Evolutionary conservation across 805 yeast genomes (phyloP).

Genomic region (Candida endomychidarum): DNA sequence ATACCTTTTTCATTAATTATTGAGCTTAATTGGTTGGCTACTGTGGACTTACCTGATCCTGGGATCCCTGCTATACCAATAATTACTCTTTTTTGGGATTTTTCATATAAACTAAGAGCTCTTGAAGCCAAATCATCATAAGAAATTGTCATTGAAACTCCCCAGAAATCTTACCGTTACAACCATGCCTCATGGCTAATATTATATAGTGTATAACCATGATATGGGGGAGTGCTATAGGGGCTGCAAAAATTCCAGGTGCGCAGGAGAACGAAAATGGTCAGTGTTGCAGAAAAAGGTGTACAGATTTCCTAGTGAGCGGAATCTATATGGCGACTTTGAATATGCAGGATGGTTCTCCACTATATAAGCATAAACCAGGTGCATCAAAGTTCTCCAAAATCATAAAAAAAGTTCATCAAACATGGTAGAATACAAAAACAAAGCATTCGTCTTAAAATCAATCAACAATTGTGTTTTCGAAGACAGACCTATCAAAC

Average conservation of each 20-base stretch:
- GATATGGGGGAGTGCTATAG: too few species aligned
- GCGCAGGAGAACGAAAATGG: too few species aligned
- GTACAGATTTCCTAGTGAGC: not conserved
- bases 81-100: conserved; percentile 45
- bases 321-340: not conserved
- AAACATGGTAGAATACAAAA: conserved; percentile 9
- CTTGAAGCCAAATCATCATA: conserved; percentile 2
- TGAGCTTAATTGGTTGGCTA: conserved; percentile 48
- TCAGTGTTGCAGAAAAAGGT: not conserved
- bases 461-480: conserved; percentile 16
- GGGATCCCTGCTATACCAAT: conserved; percentile 75
- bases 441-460: conserved; percentile 19
- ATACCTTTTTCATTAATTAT: conserved; percentile 17
- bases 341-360: not conserved
- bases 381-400: not conserved
- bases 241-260: too few species aligned
- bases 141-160: conserved; percentile 5
- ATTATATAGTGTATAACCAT: too few species aligned
- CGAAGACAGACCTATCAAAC: conserved; percentile 17
- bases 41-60: conserved; percentile 82
- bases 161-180: too few species aligned
- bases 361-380: conserved; percentile 3
- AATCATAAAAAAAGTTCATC: not conserved
- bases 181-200: too few species aligned
- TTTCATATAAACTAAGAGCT: conserved; percentile 4